Percentiles rank a stretch among this genome's conserved stretches.
phyloP scores from a whole-genome alignment of 257 asterid species.

The Jasminum sambac region DNA sequence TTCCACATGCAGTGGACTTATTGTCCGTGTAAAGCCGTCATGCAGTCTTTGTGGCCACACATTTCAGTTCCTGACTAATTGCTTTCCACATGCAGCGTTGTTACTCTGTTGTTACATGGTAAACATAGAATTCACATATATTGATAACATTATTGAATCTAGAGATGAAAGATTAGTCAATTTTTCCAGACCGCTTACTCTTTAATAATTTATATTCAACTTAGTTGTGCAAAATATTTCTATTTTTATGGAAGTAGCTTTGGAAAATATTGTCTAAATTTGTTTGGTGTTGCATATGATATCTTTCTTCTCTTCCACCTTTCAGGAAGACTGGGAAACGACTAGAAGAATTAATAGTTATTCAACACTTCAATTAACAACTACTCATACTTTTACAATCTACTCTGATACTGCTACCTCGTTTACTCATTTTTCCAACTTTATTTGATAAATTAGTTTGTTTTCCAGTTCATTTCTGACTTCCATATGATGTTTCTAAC shows the following conservation, averaged over 20 bases:
- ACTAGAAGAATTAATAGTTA: slow-evolving; percentile 8
- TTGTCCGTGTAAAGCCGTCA: background rate
- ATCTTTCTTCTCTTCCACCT: slow-evolving; percentile 12
- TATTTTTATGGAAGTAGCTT: background rate
- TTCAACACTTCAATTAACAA: background rate
- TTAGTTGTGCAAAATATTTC: background rate
- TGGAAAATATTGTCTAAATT: background rate
- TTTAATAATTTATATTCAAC: background rate
- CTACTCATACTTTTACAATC: slow-evolving; percentile 4
- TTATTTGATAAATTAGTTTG: slow-evolving; percentile 21
- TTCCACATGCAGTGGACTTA: slow-evolving; percentile 7
- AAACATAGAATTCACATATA: background rate
- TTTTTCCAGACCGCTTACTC: background rate
- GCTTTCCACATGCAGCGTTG: background rate
- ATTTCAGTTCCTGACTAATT: background rate
- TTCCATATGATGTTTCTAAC: slow-evolving; percentile 38
- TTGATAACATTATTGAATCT: background rate
- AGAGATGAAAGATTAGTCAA: background rate
- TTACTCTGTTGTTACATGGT: background rate
- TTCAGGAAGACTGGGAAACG: slow-evolving; percentile 4
- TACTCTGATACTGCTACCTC: background rate
- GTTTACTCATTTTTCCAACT: background rate
- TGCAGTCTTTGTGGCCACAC: background rate
- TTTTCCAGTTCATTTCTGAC: slow-evolving; percentile 30
- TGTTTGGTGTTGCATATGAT: slow-evolving; percentile 8